Evolutionary conservation across 2,329 filamentous ascomycete species (phyloP).

Genomic region (Sclerotinia borealis): DNA sequence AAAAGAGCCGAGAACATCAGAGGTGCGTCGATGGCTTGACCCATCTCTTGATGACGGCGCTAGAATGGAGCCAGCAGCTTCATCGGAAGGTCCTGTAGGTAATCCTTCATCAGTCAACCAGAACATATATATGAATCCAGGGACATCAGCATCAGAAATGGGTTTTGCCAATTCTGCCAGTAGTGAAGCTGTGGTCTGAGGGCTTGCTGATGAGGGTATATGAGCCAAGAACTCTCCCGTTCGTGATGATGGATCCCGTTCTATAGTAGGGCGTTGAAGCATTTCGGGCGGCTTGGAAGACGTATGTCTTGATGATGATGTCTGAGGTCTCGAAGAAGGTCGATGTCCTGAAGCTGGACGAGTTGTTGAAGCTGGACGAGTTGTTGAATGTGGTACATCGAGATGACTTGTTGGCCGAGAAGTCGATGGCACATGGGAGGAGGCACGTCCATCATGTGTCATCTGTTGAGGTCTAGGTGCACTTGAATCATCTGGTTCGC

Average conservation of each 20-base stretch:
- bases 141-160: conserved; percentile 67
- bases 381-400: conserved; percentile 7
- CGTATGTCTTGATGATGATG: conserved; percentile 10
- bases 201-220: conserved; percentile 62
- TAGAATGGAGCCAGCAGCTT: conserved; percentile 54
- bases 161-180: conserved; percentile 72
- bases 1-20: conserved; percentile 50
- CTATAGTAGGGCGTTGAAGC: conserved; percentile 22
- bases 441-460: conserved; percentile 12
- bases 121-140: conserved; percentile 98
- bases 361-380: conserved; percentile 12
- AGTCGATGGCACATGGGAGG: conserved; percentile 12
- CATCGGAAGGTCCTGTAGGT: conserved; percentile 47
- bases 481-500: conserved; percentile 22
- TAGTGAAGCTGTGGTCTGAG: conserved; percentile 63
- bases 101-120: conserved; percentile 74
- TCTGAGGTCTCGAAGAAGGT: conserved; percentile 8
- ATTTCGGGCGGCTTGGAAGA: conserved; percentile 15
- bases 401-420: neutral
- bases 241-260: conserved; percentile 28
- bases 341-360: conserved; percentile 10
- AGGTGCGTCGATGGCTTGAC: conserved; percentile 39
- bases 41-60: conserved; percentile 41
- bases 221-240: conserved; percentile 52
- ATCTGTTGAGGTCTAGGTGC: conserved; percentile 25